These are phyloP conservation scores for Jaminaea rosea DNA, from an alignment of 1,284 basidiomycete species.

Conservation along the genomic window DNA sequence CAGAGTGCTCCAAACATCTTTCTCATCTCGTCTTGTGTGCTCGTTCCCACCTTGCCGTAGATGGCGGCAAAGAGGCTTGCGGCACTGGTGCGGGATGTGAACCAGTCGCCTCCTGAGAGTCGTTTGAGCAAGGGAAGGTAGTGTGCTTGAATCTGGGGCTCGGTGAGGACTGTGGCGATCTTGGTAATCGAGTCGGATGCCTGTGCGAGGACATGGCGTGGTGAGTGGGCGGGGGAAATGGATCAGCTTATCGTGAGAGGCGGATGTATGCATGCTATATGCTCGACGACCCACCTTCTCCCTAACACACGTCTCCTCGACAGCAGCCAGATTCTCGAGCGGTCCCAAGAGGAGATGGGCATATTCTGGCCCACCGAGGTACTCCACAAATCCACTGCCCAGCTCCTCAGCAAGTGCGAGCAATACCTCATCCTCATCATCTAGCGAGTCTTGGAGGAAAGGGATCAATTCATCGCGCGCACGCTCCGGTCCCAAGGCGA, in stretches of 20 bases:
- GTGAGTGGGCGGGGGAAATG: no score
- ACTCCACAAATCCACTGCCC: constrained; percentile 71
- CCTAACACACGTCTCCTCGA: constrained; percentile 94
- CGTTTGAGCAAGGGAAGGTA: constrained; percentile 87
- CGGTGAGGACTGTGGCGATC: constrained; percentile 69
- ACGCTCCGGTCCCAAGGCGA: constrained; percentile 89
- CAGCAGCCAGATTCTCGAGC: constrained; percentile 87
- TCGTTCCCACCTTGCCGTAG: constrained; percentile 54
- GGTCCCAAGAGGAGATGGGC: constrained; percentile 86
- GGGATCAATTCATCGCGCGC: constrained; percentile 92
- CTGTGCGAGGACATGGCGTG: constrained; percentile 4
- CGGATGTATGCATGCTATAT: no score
- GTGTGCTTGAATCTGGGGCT: constrained; percentile 74
- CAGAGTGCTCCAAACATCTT: constrained; percentile 75
- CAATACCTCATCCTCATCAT: constrained; percentile 98
- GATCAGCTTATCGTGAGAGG: neutral
- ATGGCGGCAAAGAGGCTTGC: constrained; percentile 90
- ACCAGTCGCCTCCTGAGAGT: constrained; percentile 92
- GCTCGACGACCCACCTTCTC: constrained; percentile 89
- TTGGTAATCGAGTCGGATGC: constrained; percentile 95
- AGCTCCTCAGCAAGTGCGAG: constrained; percentile 93
- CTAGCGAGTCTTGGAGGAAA: constrained; percentile 93
- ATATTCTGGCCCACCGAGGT: constrained; percentile 79
- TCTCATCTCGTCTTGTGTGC: constrained; percentile 77
- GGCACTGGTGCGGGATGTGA: constrained; percentile 94